Evolutionary conservation across 2,329 filamentous ascomycete genomes (phyloP).

Genomic region (Neocatenulostroma microsporum): DNA sequence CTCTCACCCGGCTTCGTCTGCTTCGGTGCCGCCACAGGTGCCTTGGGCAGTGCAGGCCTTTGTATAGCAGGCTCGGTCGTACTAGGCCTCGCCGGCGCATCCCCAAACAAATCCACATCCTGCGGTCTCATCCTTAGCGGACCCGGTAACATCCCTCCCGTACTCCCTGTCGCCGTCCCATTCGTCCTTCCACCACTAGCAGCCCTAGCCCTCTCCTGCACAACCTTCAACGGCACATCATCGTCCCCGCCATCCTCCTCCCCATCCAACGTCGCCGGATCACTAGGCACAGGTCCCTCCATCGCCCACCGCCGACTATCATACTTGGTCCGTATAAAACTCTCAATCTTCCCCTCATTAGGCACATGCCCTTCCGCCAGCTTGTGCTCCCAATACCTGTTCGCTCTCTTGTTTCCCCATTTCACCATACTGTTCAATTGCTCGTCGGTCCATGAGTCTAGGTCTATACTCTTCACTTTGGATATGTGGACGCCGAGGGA

Average conservation of each 20-base stretch:
- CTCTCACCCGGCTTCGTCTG: conserved; percentile 72
- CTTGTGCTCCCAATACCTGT: conserved; percentile 99
- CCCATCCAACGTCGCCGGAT: conserved; percentile 81
- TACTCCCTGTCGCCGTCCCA: conserved; percentile 12
- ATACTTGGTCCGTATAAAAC: conserved; percentile 98
- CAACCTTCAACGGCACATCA: conserved; percentile 62
- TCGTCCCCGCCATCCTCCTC: conserved; percentile 56
- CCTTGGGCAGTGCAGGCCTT: conserved; percentile 33
- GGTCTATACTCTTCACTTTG: conserved; percentile 93
- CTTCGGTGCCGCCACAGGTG: conserved; percentile 35
- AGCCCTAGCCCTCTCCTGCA: conserved; percentile 63
- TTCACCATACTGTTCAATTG: conserved; percentile 86
- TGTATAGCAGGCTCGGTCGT: conserved; percentile 66
- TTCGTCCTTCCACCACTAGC: conserved; percentile 38
- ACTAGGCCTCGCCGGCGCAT: conserved; percentile 55
- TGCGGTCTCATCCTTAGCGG: conserved; percentile 19
- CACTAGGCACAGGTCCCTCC: conserved; percentile 89
- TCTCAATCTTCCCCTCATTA: conserved; percentile 97
- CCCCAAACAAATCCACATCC: conserved; percentile 72
- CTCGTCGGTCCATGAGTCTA: conserved; percentile 98
- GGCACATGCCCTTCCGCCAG: conserved; percentile 83
- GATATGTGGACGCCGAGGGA: conserved; percentile 99
- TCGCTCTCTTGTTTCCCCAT: conserved; percentile 94
- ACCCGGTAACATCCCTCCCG: conserved; percentile 19
- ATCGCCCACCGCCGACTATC: conserved; percentile 99